Evolutionary conservation across 2,329 filamentous ascomycete species (phyloP).

Genomic region (Diaporthe ampelina): DNA sequence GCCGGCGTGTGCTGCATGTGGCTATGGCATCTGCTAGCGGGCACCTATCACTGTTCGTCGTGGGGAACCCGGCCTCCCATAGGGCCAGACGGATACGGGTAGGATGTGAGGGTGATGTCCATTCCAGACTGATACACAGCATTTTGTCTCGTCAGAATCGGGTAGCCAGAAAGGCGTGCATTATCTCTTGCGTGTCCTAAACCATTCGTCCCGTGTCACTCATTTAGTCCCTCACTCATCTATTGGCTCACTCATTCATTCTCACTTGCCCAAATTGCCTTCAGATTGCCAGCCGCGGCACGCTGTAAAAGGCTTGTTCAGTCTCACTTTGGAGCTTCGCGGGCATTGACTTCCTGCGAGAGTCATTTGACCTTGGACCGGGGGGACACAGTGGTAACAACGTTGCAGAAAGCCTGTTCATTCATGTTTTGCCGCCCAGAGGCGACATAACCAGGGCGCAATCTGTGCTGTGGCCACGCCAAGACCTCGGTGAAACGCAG

Average conservation of each 20-base stretch:
- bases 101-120: not conserved
- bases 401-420: conserved; percentile 26
- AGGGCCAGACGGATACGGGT: conserved; percentile 30
- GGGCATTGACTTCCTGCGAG: conserved; percentile 31
- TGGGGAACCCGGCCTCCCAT: conserved; percentile 32
- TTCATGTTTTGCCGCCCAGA: conserved; percentile 26
- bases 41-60: conserved; percentile 32
- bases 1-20: conserved; percentile 23
- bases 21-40: conserved; percentile 32
- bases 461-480: conserved; percentile 31
- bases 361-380: conserved; percentile 11
- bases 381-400: conserved; percentile 20
- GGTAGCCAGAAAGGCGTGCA: not conserved
- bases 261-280: not conserved
- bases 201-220: not conserved
- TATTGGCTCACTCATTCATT: not conserved
- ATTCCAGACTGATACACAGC: conserved; percentile 19
- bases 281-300: conserved; percentile 4
- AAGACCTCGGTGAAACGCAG: conserved; percentile 31
- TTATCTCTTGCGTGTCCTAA: not conserved
- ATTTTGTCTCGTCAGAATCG: conserved; percentile 28
- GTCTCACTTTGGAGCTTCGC: conserved; percentile 27
- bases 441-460: conserved; percentile 18
- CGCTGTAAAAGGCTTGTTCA: conserved; percentile 15
- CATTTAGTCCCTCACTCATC: not conserved